A percentile compares a stretch with the other conserved stretches of the same genome.
phyloP scores from a whole-genome alignment of 768 basidiomycete genomes.

The Glaciozyma antarctica region DNA sequence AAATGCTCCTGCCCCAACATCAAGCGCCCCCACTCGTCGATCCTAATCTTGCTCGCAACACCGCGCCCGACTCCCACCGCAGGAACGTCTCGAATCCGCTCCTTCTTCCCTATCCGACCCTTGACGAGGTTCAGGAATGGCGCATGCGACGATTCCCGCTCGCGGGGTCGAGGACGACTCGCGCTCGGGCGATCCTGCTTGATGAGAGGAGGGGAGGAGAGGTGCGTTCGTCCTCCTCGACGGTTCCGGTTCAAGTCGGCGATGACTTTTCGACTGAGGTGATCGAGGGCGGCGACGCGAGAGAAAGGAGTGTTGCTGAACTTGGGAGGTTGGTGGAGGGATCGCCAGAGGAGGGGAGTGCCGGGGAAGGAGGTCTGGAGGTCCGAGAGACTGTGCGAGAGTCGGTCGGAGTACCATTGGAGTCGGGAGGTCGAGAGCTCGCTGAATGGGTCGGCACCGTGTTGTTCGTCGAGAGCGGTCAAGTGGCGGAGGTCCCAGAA shows the following conservation, averaged over 20 bases:
- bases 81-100: neutral
- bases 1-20: conserved; percentile 26
- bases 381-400: conserved; percentile 17
- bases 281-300: conserved; percentile 25
- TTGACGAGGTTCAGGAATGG: conserved; percentile 28
- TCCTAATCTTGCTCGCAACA: conserved; percentile 6
- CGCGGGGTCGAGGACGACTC: neutral
- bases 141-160: neutral
- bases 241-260: conserved; percentile 10
- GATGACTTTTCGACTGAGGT: conserved; percentile 19
- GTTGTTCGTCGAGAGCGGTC: conserved; percentile 18
- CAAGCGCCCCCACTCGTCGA: conserved; percentile 27
- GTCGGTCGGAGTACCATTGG: conserved; percentile 21
- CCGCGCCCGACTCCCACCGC: neutral
- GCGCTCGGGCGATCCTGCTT: neutral
- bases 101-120: conserved; percentile 19
- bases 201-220: neutral
- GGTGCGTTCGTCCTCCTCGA: neutral
- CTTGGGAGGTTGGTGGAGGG: conserved; percentile 20
- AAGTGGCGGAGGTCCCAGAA: conserved; percentile 32
- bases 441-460: neutral
- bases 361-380: conserved; percentile 18
- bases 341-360: conserved; percentile 20
- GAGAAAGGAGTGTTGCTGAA: conserved; percentile 2
- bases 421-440: conserved; percentile 21